Evolutionary conservation across 768 basidiomycete genomes (phyloP).

Genomic region (Podaxis carcinomalis): DNA sequence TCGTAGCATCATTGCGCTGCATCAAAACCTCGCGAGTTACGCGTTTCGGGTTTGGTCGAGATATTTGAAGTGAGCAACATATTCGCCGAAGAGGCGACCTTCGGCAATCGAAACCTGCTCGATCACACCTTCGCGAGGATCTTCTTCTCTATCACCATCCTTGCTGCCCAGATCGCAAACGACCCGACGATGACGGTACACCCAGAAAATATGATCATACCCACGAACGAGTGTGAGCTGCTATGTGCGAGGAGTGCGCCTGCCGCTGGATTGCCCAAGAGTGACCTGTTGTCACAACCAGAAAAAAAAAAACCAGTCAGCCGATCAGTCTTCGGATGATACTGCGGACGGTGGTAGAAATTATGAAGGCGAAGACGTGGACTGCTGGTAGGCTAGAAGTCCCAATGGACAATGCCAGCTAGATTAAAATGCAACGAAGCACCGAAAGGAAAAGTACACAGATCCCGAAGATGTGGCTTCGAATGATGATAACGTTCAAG

Average conservation of each 20-base stretch:
- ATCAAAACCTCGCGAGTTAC: no score
- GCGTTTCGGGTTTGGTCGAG: no score
- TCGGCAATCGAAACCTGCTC: background rate
- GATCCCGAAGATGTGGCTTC: background rate
- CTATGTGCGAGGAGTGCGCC: slow-evolving; percentile 46
- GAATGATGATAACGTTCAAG: background rate
- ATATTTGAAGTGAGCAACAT: no score
- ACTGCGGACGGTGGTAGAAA: background rate
- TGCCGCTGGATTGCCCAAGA: slow-evolving; percentile 61
- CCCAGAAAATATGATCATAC: slow-evolving; percentile 59
- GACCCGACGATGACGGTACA: slow-evolving; percentile 57
- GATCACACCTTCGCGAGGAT: slow-evolving; percentile 26
- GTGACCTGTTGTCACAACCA: slow-evolving; percentile 43
- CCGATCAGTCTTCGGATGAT: background rate
- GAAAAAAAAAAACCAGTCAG: background rate
- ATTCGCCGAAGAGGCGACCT: no score
- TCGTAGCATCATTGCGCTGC: no score
- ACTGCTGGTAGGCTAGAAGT: background rate
- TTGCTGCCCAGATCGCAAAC: slow-evolving; percentile 47
- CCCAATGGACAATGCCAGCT: background rate
- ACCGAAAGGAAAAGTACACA: background rate
- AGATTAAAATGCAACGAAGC: slow-evolving; percentile 1
- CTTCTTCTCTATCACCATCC: slow-evolving; percentile 37
- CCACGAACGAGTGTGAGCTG: slow-evolving; percentile 40
- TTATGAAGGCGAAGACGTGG: background rate